A percentile compares a stretch with the other conserved stretches of the same genome.
phyloP scores from a whole-genome alignment of 805 yeast species.

The Monosporozyma servazzii region DNA sequence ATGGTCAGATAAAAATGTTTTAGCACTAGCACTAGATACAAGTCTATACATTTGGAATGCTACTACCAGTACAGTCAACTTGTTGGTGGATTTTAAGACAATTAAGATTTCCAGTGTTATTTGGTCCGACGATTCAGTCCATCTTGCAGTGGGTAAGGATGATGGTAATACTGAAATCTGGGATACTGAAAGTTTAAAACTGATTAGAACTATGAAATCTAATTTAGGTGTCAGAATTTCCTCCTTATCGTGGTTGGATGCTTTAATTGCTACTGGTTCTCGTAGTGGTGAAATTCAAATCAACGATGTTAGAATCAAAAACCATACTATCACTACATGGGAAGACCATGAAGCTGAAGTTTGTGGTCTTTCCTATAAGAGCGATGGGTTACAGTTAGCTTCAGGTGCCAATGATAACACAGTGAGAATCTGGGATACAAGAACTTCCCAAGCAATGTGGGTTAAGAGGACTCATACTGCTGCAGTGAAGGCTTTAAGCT shows the following conservation, averaged over 20 bases:
- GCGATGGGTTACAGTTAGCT: constrained; percentile 78
- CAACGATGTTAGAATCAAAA: constrained; percentile 81
- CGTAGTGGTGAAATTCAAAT: constrained; percentile 75
- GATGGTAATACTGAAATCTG: constrained; percentile 85
- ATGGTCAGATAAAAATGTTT: constrained; percentile 75
- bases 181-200: constrained; percentile 76
- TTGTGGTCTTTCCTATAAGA: constrained; percentile 81
- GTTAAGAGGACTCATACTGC: constrained; percentile 77
- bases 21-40: constrained; percentile 82
- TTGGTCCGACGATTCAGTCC: constrained; percentile 89
- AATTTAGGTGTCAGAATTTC: constrained; percentile 72
- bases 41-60: constrained; percentile 92
- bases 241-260: constrained; percentile 76
- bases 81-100: constrained; percentile 47
- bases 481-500: constrained; percentile 88
- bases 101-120: constrained; percentile 42
- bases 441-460: constrained; percentile 60
- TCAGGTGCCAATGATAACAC: constrained; percentile 93
- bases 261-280: constrained; percentile 77
- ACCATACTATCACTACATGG: constrained; percentile 56
- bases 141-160: constrained; percentile 72
- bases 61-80: constrained; percentile 62
- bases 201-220: constrained; percentile 63
- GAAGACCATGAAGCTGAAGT: constrained; percentile 77
- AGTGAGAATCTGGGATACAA: constrained; percentile 87